Base-by-base conservation (phyloP, 768 basidiomycete species). In the Podaxis sp. region DNA sequence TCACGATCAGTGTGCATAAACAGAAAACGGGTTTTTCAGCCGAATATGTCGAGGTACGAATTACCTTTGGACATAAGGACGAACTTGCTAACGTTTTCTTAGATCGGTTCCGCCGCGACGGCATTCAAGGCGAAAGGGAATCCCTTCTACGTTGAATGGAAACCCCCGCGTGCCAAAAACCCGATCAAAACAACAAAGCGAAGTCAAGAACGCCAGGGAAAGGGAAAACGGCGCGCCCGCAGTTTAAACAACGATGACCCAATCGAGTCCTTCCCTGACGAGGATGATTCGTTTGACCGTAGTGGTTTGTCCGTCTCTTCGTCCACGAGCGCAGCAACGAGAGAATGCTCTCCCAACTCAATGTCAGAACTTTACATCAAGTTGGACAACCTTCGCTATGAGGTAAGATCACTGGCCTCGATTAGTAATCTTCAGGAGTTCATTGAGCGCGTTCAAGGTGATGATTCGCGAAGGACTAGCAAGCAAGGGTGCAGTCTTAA, bases 11-110 rank as follows among this genome's bases (percentile, higher is more conserved):
- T n/a, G 74, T 80, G 36, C 74, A 74, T 20, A 80, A 78, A 11
- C 59, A 68, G 68, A 0, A 70, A 72, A n/a, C 46, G 4, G 83
- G 84, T 10, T 89, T 75, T 71, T 81, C 82, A 46, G 76, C 66
- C 7, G 74, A 81, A 1, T 89, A 89, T 65, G 67, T 88, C 37
- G 75, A 80, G 76, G 88, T 86, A 59, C 53, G 70, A 60, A 37
- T 17, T 22, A 13, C n/a, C n/a, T 4, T 33, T 49, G 15, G 33
- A 33, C 22, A 26, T 12, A 36, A 48, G 24, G 22, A 20, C 4
- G 12, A 37, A 44, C 12, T 11, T 49, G 6, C 54, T 49, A 22
- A 56, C 10, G 15, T 22, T 22, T 22, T 40, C 17, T 12, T 30
- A 62, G 61, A 24, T 56, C 4, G 61, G 61, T 50, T 15, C 46